A percentile compares a stretch with the other conserved stretches of the same genome.
Conservation (phyloP, 768 basidiomycete species). For the Collybiopsis confluens region DNA sequence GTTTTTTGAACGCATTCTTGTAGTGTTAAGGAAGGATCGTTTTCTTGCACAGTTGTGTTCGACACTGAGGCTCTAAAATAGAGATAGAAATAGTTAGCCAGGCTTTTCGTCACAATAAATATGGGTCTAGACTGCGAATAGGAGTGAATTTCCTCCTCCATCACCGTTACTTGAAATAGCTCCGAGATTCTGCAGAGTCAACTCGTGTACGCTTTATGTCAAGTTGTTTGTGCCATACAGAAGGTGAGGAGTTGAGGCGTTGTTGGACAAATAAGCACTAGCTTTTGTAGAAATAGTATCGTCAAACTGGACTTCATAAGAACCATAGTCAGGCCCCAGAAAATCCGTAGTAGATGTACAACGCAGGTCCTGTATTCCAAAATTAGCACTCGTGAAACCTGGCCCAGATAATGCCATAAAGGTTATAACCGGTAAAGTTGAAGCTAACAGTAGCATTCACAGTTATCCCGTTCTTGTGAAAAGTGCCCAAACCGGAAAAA, state of each 20-base stretch:
- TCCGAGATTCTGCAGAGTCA: constrained; percentile 39
- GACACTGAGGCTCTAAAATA: constrained; percentile 31
- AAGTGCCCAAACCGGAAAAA: constrained; percentile 44
- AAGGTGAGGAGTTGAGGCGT: constrained; percentile 27
- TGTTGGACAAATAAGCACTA: constrained; percentile 29
- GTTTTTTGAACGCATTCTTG: too few species aligned
- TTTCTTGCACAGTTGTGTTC: constrained; percentile 40
- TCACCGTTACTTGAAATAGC: constrained; percentile 24
- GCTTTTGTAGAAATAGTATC: constrained; percentile 16
- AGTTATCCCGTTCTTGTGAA: constrained; percentile 33
- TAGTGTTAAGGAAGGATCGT: constrained; percentile 32
- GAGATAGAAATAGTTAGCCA: background rate
- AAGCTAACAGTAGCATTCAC: constrained; percentile 31
- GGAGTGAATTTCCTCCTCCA: constrained; percentile 30
- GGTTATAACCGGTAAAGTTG: constrained; percentile 37
- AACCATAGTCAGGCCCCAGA: constrained; percentile 38
- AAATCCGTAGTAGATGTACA: constrained; percentile 41
- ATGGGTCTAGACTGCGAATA: constrained; percentile 31
- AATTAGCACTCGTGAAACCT: background rate
- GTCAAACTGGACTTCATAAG: constrained; percentile 38
- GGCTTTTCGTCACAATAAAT: background rate
- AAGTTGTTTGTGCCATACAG: constrained; percentile 31
- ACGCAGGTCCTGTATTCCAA: constrained; percentile 31
- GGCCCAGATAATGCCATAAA: background rate
- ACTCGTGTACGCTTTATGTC: constrained; percentile 32